Evolutionary conservation across 371 early-diverging fungal species (phyloP).

Genomic region (Mortierella sp.): DNA sequence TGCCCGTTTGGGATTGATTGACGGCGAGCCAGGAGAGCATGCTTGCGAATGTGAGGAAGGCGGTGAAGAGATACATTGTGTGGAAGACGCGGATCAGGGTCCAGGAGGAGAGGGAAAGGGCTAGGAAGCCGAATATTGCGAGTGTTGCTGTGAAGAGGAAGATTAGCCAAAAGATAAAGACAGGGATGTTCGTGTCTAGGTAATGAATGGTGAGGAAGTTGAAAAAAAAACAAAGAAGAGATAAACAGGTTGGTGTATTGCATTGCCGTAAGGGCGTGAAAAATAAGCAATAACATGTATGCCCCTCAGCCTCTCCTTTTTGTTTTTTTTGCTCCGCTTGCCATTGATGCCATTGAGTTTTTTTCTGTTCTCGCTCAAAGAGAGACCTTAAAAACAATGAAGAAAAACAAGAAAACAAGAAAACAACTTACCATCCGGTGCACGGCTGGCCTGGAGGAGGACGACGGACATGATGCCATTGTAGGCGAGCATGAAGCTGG

Average conservation of each 20-base stretch:
- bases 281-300: too few relatives aligned
- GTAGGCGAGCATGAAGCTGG: slow-evolving; percentile 25
- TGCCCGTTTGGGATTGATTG: slow-evolving; percentile 30
- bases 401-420: too few relatives aligned
- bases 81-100: slow-evolving; percentile 22
- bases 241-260: too few relatives aligned
- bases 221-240: background rate
- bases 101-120: background rate
- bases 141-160: background rate
- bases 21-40: slow-evolving; percentile 30
- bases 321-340: too few relatives aligned
- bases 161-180: background rate
- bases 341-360: too few relatives aligned
- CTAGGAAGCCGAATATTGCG: background rate
- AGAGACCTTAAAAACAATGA: too few relatives aligned
- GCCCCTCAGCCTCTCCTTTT: too few relatives aligned
- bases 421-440: slow-evolving; percentile 22
- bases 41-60: slow-evolving; percentile 12
- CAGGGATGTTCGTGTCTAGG: background rate
- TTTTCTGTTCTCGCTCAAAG: too few relatives aligned
- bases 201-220: background rate
- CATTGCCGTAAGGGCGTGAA: too few relatives aligned
- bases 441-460: slow-evolving; percentile 41
- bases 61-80: slow-evolving; percentile 4
- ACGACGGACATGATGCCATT: slow-evolving; percentile 28